phyloP scores from a whole-genome alignment of 352 stramenopile genomes.

The Pythium scleroteichum region DNA sequence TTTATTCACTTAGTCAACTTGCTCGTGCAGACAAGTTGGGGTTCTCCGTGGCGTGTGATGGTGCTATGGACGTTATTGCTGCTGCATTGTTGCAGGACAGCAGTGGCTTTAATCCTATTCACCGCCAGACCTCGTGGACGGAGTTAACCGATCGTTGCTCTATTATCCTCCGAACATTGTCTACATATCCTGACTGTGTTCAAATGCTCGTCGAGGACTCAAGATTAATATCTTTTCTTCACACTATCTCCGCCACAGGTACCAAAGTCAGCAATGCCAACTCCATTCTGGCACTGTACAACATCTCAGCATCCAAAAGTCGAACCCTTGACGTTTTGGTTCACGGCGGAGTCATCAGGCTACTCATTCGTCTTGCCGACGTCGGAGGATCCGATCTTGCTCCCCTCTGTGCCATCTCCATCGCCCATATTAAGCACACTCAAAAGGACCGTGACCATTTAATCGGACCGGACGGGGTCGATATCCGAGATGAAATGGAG shows the following conservation, averaged over 20 bases:
- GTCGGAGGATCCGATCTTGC: constrained; percentile 57
- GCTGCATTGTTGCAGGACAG: constrained; percentile 37
- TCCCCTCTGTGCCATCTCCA: constrained; percentile 61
- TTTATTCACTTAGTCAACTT: constrained; percentile 74
- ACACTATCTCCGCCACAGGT: constrained; percentile 36
- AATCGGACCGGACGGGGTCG: constrained; percentile 23
- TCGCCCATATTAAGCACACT: constrained; percentile 80
- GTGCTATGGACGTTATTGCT: constrained; percentile 59
- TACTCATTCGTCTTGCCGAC: constrained; percentile 67
- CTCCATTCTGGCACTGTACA: constrained; percentile 73
- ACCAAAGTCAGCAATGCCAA: constrained; percentile 54
- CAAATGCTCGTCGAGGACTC: constrained; percentile 50
- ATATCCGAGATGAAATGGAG: constrained; percentile 62
- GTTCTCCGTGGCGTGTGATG: constrained; percentile 50
- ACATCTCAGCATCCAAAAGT: constrained; percentile 58
- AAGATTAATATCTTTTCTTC: constrained; percentile 54
- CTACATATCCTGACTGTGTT: constrained; percentile 49
- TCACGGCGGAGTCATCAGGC: constrained; percentile 43
- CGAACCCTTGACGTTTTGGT: constrained; percentile 54
- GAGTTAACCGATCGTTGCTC: constrained; percentile 57
- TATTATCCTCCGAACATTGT: constrained; percentile 70
- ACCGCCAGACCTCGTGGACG: constrained; percentile 9
- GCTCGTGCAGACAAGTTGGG: constrained; percentile 45
- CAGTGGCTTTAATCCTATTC: constrained; percentile 2
- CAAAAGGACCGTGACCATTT: constrained; percentile 48